Conservation (phyloP, 2,329 filamentous ascomycete species). For the Fusarium oligoseptatum region DNA sequence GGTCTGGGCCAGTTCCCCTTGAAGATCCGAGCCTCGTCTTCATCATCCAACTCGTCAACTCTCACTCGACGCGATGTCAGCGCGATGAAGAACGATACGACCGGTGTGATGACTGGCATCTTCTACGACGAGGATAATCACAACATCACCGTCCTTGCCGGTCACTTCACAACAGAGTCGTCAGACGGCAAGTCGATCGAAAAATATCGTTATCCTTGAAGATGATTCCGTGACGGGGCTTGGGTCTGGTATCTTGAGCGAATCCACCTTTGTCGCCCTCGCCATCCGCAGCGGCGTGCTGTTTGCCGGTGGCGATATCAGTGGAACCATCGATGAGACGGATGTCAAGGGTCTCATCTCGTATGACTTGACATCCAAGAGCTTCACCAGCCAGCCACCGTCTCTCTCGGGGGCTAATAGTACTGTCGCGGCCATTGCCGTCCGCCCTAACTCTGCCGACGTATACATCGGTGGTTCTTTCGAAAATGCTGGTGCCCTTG, state of each 20-base stretch:
- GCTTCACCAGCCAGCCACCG: constrained; percentile 80
- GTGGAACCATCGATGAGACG: constrained; percentile 74
- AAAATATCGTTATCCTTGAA: constrained; percentile 86
- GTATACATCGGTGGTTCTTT: constrained; percentile 92
- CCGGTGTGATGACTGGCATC: constrained; percentile 81
- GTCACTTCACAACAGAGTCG: constrained; percentile 82
- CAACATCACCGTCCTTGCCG: constrained; percentile 90
- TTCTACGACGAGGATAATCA: constrained; percentile 79
- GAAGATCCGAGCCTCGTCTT: constrained; percentile 58
- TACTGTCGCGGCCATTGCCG: constrained; percentile 81
- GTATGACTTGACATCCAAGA: constrained; percentile 78
- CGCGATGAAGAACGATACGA: constrained; percentile 58
- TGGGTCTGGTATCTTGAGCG: constrained; percentile 72
- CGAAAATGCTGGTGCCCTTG: constrained; percentile 83
- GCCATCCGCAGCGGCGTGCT: constrained; percentile 76
- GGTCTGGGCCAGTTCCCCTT: constrained; percentile 70
- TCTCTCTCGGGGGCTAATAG: constrained; percentile 77
- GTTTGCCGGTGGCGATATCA: constrained; percentile 86
- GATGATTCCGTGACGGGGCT: constrained; percentile 82
- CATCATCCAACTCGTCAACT: constrained; percentile 52
- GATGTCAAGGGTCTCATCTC: constrained; percentile 80
- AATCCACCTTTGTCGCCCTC: constrained; percentile 82
- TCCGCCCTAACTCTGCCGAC: constrained; percentile 77
- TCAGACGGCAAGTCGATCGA: constrained; percentile 78
- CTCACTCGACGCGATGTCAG: constrained; percentile 62